Percentiles rank a stretch among this genome's conserved stretches.
phyloP scores from a whole-genome alignment of 805 yeast species.

The Wickerhamiella azyma region DNA sequence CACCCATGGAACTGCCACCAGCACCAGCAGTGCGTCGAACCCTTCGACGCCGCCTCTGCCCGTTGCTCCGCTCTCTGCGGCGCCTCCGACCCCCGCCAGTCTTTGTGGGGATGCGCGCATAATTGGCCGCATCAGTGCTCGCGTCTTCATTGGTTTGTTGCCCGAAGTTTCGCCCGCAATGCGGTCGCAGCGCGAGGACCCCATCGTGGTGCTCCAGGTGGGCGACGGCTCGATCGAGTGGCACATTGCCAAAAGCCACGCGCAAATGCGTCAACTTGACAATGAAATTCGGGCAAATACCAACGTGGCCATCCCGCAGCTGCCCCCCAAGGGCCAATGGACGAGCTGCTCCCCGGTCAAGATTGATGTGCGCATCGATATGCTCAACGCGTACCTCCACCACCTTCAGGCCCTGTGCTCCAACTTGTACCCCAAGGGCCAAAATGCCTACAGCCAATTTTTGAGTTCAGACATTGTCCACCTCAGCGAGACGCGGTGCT shows the following conservation, averaged over 20 bases:
- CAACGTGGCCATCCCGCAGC: slow-evolving; percentile 28
- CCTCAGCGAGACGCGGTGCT: neutral
- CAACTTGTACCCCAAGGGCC: neutral
- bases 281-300: slow-evolving; percentile 36
- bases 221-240: slow-evolving; percentile 51
- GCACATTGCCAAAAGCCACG: slow-evolving; percentile 51
- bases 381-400: slow-evolving; percentile 37
- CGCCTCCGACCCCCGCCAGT: no score
- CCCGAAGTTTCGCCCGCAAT: slow-evolving; percentile 1
- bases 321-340: slow-evolving; percentile 55
- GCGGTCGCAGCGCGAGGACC: slow-evolving; percentile 33
- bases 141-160: slow-evolving; percentile 3
- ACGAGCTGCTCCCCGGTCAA: slow-evolving; percentile 45
- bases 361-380: slow-evolving; percentile 45
- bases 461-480: slow-evolving; percentile 4
- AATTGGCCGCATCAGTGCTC: neutral
- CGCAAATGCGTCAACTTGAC: slow-evolving; percentile 51
- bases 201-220: slow-evolving; percentile 47
- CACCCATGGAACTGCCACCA: no score
- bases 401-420: slow-evolving; percentile 6
- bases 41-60: no score
- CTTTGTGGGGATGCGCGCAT: neutral
- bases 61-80: no score
- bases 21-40: no score
- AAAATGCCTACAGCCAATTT: slow-evolving; percentile 4